Percentiles rank a stretch among this genome's conserved stretches.
These are phyloP conservation scores for Sporothrix sp. DNA, from an alignment of 2,329 filamentous ascomycete genomes.

Conservation along the genomic window DNA sequence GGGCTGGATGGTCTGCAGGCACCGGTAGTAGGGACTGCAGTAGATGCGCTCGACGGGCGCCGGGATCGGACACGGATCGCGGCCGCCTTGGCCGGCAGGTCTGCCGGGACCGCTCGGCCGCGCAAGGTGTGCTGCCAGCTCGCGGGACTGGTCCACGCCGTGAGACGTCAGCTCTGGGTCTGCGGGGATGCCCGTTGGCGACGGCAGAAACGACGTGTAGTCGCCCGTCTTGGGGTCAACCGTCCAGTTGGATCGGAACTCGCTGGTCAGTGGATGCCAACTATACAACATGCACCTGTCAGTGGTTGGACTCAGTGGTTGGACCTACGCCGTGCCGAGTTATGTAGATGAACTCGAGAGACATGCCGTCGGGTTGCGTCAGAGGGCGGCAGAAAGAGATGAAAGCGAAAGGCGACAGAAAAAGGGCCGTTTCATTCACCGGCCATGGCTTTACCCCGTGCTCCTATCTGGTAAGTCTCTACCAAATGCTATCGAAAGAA, in stretches of 20 bases:
- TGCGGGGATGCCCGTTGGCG: conserved; percentile 77
- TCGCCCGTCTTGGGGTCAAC: conserved; percentile 71
- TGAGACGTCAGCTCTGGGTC: conserved; percentile 83
- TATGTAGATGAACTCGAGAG: conserved; percentile 63
- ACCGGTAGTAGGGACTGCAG: conserved; percentile 78
- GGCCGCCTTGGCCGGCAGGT: no score
- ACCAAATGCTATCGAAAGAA: no score
- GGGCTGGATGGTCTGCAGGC: conserved; percentile 72
- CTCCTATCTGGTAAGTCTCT: no score
- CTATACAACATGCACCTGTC: no score
- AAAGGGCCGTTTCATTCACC: not conserved
- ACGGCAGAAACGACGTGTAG: conserved; percentile 63
- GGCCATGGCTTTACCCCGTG: no score
- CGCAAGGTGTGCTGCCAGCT: conserved; percentile 61
- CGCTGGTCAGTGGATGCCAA: not conserved
- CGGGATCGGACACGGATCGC: conserved; percentile 30
- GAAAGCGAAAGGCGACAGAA: not conserved
- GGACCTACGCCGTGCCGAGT: conserved; percentile 66
- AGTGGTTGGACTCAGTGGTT: not conserved
- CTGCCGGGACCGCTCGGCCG: no score
- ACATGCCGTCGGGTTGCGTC: conserved; percentile 40
- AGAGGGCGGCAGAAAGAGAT: not conserved
- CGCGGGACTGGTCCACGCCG: conserved; percentile 71
- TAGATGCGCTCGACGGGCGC: conserved; percentile 70
- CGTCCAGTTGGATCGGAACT: conserved; percentile 88